Conservation (phyloP, 1,284 basidiomycete genomes). For the Trametes pubescens region DNA sequence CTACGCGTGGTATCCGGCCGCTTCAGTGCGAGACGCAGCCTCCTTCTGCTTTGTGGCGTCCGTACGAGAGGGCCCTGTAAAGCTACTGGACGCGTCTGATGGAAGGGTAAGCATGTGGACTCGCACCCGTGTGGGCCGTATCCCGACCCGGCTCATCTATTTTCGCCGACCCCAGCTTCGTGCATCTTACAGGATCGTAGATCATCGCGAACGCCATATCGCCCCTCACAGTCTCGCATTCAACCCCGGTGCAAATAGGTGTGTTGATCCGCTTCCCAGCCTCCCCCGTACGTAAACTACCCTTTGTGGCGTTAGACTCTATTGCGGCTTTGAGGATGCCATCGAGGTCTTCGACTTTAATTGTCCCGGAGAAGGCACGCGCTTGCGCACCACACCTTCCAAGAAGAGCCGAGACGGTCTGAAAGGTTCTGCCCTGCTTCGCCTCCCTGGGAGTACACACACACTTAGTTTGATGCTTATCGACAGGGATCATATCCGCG, state of each 20-base stretch:
- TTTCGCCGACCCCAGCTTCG: conserved; percentile 62
- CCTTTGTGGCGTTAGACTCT: conserved; percentile 62
- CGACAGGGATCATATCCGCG: conserved; percentile 83
- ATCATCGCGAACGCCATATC: conserved; percentile 88
- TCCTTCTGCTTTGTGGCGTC: conserved; percentile 85
- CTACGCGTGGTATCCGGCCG: conserved; percentile 84
- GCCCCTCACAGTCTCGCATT: conserved; percentile 87
- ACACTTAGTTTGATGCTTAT: conserved; percentile 26
- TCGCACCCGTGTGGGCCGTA: conserved; percentile 10
- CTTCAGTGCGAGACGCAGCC: conserved; percentile 62
- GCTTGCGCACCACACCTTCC: conserved; percentile 78
- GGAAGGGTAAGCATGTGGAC: conserved; percentile 66
- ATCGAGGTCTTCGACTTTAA: conserved; percentile 89
- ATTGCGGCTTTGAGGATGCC: conserved; percentile 90
- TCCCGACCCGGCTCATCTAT: conserved; percentile 15
- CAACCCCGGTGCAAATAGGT: conserved; percentile 75
- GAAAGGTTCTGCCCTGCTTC: conserved; percentile 65
- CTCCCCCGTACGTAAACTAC: conserved; percentile 22
- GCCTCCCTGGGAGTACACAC: not conserved
- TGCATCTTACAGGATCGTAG: conserved; percentile 91
- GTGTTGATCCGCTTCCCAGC: conserved; percentile 32
- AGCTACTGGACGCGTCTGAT: conserved; percentile 79
- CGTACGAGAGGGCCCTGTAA: conserved; percentile 83
- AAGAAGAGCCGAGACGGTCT: conserved; percentile 85
- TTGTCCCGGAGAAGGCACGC: conserved; percentile 74